Base-by-base conservation (phyloP, 83 land plant species). In the Thuja plicata region DNA sequence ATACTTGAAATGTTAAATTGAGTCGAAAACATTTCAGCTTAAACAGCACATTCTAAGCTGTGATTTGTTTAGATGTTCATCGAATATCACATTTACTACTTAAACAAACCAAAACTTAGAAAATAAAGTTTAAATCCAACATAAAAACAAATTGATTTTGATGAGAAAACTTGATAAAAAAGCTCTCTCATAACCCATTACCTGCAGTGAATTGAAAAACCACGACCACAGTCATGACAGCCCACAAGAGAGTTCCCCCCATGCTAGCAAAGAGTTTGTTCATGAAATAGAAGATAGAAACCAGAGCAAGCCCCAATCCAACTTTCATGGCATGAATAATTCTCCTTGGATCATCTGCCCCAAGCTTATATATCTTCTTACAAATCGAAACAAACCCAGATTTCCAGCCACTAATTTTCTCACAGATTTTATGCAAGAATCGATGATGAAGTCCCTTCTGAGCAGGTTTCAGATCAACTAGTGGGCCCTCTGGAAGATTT, bases 181-280 rank as follows among this genome's bases (percentile, higher is more conserved):
- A 12, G 9, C 0, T 52, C 17, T 13, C 19, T 15, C 16, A 54
- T 54, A 13, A 70, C 50, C 45, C 46, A 91, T 85, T 88, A 88
- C 89, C 89, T 55, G 54, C 89, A 34, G 88, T 85, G 19, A 84
- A 86, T 37, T 88, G 74, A 55, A 88, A 88, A 60, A 86, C 90
- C n/a, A 88, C 89, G 24, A 88, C 89, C 43, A 88, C 89, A 2
- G 90, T 87, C 90, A 89, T 89, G 46, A 89, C 1, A 6, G 89
- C 89, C 89, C 90, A 89, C 6, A 87, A 34, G 11, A 19, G 79
- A 52, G 46, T 87, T 12, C 78, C 55, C 5, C 89, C 89, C 8
- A 57, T 27, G 89, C 88, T 57, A 24, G 3, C 43, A 41, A 45
- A 62, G 15, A 79, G 90, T 4, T 35, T 45, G 24, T 87, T 66